A percentile compares a stretch with the other conserved stretches of the same genome.
Evolutionary conservation across 2,329 filamentous ascomycete genomes (phyloP).

Genomic region (Lojkania enalia): DNA sequence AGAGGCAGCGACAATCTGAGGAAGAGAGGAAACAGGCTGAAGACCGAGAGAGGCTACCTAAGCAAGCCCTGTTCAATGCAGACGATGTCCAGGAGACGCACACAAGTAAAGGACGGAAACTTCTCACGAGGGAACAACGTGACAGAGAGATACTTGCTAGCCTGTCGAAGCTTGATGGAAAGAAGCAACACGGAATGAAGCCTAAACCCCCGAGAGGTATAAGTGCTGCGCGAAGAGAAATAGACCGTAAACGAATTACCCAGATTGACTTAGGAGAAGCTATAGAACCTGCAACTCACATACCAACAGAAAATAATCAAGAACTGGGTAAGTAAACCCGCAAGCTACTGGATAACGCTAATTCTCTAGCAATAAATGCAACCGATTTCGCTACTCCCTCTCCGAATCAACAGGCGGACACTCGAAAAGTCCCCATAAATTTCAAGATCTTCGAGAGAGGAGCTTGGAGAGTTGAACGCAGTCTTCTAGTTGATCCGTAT

Average conservation of each 20-base stretch:
- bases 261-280: conserved; percentile 6
- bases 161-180: conserved; percentile 1
- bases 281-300: conserved; percentile 6
- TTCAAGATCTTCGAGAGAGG: conserved; percentile 7
- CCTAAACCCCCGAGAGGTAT: conserved; percentile 10
- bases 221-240: conserved; percentile 7
- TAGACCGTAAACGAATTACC: conserved; percentile 7
- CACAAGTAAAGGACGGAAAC: conserved; percentile 4
- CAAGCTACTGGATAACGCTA: conserved; percentile 5
- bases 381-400: conserved; percentile 4
- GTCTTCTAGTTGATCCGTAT: conserved; percentile 8
- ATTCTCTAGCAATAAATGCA: conserved; percentile 9
- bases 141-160: not conserved
- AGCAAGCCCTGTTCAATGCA: conserved; percentile 8
- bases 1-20: too few species aligned
- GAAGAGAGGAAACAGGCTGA: conserved; percentile 3
- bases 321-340: conserved; percentile 7
- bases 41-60: conserved; percentile 5
- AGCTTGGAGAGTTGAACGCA: conserved; percentile 5
- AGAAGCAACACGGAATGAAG: conserved; percentile 3
- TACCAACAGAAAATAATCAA: conserved; percentile 6
- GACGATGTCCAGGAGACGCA: conserved; percentile 2
- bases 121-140: not conserved
- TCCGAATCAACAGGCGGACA: conserved; percentile 5
- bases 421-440: conserved; percentile 10